Base-by-base conservation (phyloP, 108 stramenopile genomes). In the Skeletonema tropicum region DNA sequence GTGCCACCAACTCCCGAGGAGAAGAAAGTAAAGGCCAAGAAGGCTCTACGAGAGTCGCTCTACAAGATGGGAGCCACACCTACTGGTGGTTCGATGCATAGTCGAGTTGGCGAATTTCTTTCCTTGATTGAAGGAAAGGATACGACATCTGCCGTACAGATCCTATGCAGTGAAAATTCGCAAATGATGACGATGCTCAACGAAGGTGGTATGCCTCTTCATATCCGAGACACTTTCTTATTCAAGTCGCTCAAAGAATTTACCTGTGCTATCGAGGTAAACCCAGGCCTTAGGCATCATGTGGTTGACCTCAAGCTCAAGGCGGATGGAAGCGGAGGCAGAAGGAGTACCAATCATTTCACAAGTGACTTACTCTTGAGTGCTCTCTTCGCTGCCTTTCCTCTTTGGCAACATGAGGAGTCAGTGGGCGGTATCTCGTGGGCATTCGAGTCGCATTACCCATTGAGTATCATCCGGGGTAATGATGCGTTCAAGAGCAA, bases 261-360 rank as follows among this genome's bases (percentile, higher is more conserved):
- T 13, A 49, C 17, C 48, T 49, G 48, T 21, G 48, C 48, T 6
- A 17, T 49, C 48, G 17, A 2, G 48, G 17, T 17, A 49, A 49
- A 49, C 48, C 48, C 48, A 13, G 48, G 4, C 21, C 48, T 49
- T 17, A 49, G 48, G 48, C 48, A 49, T 19, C 48, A 49, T 49
- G 17, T 49, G 12, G 48, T 49, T 19, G 48, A 49, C 19, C 48
- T 49, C 48, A 49, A 49, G 48, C 48, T 49, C 48, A 49, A 49
- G 48, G 4, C 17, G 10, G 48, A 49, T 13, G 5, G 17, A 4
- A 19, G 48, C 19, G 17, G 17, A 49, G 48, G 19, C 19, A 49
- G 48, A 19, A 19, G 19, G 19, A 49, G 1, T n/a, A 5, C 3
- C 17, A 2, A 49, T 5, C 5, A 49, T 0, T 49, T 49, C 48